These are phyloP conservation scores for Typha latifolia DNA, from an alignment of 176 grass and related monocot genomes.

Conservation along the genomic window DNA sequence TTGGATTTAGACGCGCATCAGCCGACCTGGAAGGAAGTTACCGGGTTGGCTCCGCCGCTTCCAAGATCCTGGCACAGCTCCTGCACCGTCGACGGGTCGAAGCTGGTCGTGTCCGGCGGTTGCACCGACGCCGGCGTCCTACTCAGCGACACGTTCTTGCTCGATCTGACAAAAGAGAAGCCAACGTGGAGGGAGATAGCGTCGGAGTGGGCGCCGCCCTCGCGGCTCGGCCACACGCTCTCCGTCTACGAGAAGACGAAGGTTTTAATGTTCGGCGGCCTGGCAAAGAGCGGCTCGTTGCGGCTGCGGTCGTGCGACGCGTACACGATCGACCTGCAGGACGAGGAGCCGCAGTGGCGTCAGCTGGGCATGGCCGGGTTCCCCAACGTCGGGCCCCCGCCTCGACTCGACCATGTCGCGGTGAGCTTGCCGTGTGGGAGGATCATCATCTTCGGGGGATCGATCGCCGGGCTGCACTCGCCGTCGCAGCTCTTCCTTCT, in stretches of 20 bases:
- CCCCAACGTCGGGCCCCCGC: slow-evolving; percentile 41
- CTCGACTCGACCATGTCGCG: slow-evolving; percentile 79
- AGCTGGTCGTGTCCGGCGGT: slow-evolving; percentile 85
- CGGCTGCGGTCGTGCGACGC: slow-evolving; percentile 64
- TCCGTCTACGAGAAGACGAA: slow-evolving; percentile 71
- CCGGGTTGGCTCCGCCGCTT: slow-evolving; percentile 39
- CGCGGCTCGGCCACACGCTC: slow-evolving; percentile 75
- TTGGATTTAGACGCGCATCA: slow-evolving; percentile 85
- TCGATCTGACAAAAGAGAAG: slow-evolving; percentile 74
- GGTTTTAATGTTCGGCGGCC: slow-evolving; percentile 83
- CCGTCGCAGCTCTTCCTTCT: slow-evolving; percentile 66
- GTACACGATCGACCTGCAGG: slow-evolving; percentile 56
- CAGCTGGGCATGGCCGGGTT: slow-evolving; percentile 46
- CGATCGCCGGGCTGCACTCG: slow-evolving; percentile 69
- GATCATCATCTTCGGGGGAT: slow-evolving; percentile 88
- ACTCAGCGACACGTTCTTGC: slow-evolving; percentile 76
- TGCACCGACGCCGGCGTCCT: slow-evolving; percentile 73
- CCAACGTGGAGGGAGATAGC: slow-evolving; percentile 83
- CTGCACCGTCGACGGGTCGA: slow-evolving; percentile 84
- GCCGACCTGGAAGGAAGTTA: slow-evolving; percentile 77
- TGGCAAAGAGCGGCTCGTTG: slow-evolving; percentile 75
- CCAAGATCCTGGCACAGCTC: slow-evolving; percentile 98
- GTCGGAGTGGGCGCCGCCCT: slow-evolving; percentile 52
- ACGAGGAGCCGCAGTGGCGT: slow-evolving; percentile 73
- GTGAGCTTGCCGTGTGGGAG: slow-evolving; percentile 75